Evolutionary conservation across 345 rosid genomes (phyloP).

Genomic region (Boechera retrofracta): DNA sequence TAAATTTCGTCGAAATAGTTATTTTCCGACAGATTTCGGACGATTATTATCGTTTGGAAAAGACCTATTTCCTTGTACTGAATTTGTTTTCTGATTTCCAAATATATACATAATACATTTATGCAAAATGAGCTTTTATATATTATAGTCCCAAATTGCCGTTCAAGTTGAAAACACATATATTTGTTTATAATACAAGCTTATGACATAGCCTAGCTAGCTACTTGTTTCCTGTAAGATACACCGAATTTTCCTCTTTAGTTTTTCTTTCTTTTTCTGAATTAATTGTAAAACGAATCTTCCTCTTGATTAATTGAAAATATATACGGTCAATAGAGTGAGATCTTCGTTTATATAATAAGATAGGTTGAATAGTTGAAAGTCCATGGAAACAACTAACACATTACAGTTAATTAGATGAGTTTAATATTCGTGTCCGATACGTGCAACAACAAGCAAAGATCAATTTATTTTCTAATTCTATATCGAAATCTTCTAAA

Average conservation of each 20-base stretch:
- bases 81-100: neutral
- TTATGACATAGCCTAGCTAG: neutral
- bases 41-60: too few relatives aligned
- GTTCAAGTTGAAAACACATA: neutral
- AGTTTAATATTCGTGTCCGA: constrained; percentile 12
- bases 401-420: constrained; percentile 8
- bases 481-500: neutral
- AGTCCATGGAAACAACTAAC: constrained; percentile 1
- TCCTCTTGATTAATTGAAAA: neutral
- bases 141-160: neutral
- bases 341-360: constrained; percentile 9
- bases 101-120: neutral
- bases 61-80: neutral
- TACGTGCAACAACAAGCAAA: constrained; percentile 21
- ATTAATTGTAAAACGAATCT: too few relatives aligned
- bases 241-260: neutral
- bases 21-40: too few relatives aligned
- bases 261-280: too few relatives aligned
- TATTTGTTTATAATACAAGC: constrained; percentile 9
- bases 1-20: too few relatives aligned
- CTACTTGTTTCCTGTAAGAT: neutral
- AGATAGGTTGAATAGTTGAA: neutral
- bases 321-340: constrained; percentile 28
- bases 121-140: neutral
- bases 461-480: neutral